A percentile compares a stretch with the other conserved stretches of the same genome.
Evolutionary conservation across 2,329 filamentous ascomycete genomes (phyloP).

Genomic region (Raffaelea albimanens): DNA sequence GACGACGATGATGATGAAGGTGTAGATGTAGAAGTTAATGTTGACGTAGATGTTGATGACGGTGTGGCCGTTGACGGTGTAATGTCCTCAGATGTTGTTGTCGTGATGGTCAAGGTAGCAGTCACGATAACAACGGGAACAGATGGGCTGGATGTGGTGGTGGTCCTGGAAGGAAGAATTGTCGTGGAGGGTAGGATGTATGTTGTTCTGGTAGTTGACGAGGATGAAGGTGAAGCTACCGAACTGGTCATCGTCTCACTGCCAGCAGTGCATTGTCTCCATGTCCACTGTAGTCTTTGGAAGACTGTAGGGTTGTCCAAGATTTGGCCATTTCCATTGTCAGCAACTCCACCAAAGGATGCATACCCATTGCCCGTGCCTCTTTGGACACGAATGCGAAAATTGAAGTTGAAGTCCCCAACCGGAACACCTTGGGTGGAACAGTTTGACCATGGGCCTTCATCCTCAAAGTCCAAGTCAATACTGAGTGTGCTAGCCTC

Average conservation of each 20-base stretch:
- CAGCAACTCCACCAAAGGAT: not conserved
- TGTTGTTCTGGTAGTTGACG: no score
- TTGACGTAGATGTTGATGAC: no score
- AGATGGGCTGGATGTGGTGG: no score
- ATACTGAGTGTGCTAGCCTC: not conserved
- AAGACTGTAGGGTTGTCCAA: not conserved
- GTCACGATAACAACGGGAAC: no score
- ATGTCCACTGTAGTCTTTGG: slow-evolving; percentile 3
- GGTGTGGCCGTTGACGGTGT: no score
- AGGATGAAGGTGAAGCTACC: no score
- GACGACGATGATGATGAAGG: not conserved
- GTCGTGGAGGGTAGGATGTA: no score
- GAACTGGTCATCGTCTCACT: not conserved
- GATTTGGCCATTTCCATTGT: slow-evolving; percentile 1
- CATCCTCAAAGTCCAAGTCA: slow-evolving; percentile 1
- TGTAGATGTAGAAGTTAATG: not conserved
- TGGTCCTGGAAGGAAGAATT: no score
- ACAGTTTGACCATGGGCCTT: slow-evolving; percentile 1
- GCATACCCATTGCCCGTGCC: not conserved
- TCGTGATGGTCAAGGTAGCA: no score
- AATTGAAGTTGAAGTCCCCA: no score
- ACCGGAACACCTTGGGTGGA: not conserved
- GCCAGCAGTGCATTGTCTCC: not conserved
- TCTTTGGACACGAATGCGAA: not conserved
- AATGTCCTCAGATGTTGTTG: no score